Base-by-base conservation (phyloP, 2,329 filamentous ascomycete species). In the Chaetomiaceae sp. region DNA sequence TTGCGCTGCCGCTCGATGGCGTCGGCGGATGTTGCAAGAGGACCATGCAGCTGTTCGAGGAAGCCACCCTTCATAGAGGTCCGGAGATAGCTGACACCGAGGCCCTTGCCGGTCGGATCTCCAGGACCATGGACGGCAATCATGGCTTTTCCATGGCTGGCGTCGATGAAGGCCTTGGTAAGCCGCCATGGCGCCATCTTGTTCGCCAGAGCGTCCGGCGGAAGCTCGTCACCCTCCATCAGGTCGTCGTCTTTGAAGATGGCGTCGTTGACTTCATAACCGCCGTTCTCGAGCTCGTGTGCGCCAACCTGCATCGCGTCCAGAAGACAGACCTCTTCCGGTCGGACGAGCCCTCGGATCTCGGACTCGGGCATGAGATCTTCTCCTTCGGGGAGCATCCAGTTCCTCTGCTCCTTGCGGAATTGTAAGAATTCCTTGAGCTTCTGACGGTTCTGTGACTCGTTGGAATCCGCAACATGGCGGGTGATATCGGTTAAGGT, bases 31-130 rank as follows among this genome's bases (percentile, higher is more conserved):
- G 82, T 85, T 7, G 82, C 80, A 34, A 81, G 71, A 2, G 82
- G 81, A 2, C 82, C 82, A 54, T 71, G 81, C 23, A 95, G 81
- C 18, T 90, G 87, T 65, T 91, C 89, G 69, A 96, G 80, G 56
- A 84, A 99, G 0, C 94, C 94, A 57, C 94, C 94, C 71, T 99
- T 99, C 94, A 99, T 99, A 1, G 90, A 95, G 0, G 91, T 96
- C 66, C 94, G 90, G 69, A 99, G 91, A 69, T 99, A 96, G 67
- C 89, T 96, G 74, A 97, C 96, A 2, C 89, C 94, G 55, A 96
- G 84, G 2, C 94, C 94, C 63, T 91, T 87, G 21, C 90, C 90
- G 0, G 92, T 96, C 3, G 94, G 94, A 66, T 99, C 94, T 51
- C 94, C 94, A 60, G 95, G 89, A 18, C 94, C 94, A 62, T 96